Percentiles rank a stretch among this genome's conserved stretches.
phyloP scores from a whole-genome alignment of 2,329 filamentous ascomycete species.

The Ilyonectria sp. region DNA sequence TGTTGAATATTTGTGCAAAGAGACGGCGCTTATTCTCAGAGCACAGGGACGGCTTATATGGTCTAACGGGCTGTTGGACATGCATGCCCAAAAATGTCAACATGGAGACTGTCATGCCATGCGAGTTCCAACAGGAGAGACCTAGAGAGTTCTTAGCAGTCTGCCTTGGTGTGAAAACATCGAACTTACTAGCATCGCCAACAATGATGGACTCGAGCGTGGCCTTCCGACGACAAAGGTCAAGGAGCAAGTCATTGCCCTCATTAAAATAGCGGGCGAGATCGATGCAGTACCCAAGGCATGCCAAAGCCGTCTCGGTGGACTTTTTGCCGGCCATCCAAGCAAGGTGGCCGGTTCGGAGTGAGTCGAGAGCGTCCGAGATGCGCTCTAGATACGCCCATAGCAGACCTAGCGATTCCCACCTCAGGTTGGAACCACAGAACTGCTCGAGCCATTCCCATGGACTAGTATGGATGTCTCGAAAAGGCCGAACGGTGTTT shows the following conservation, averaged over 20 bases:
- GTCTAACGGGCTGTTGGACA: neutral
- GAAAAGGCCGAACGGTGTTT: slow-evolving; percentile 52
- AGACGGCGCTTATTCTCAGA: slow-evolving; percentile 43
- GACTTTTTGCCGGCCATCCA: slow-evolving; percentile 1
- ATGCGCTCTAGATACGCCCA: slow-evolving; percentile 41
- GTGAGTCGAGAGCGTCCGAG: slow-evolving; percentile 15
- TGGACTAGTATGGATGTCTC: slow-evolving; percentile 52
- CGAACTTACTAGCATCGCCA: slow-evolving; percentile 33
- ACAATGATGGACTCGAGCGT: slow-evolving; percentile 11
- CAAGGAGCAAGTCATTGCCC: slow-evolving; percentile 28
- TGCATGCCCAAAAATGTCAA: slow-evolving; percentile 30
- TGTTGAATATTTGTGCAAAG: slow-evolving; percentile 51
- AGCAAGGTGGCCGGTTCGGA: neutral
- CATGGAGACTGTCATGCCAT: slow-evolving; percentile 26
- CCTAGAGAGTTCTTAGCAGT: slow-evolving; percentile 12
- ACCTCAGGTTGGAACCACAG: slow-evolving; percentile 53
- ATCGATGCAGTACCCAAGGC: slow-evolving; percentile 21
- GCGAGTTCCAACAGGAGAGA: slow-evolving; percentile 22
- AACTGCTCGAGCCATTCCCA: slow-evolving; percentile 54
- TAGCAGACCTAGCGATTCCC: slow-evolving; percentile 56
- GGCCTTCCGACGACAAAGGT: slow-evolving; percentile 25
- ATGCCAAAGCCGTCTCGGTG: slow-evolving; percentile 4
- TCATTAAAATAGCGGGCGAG: slow-evolving; percentile 16
- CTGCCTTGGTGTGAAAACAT: neutral
- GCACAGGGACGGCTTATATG: slow-evolving; percentile 27